phyloP scores from a whole-genome alignment of 2,329 filamentous ascomycete genomes.

The Epicoccum sorghinum region DNA sequence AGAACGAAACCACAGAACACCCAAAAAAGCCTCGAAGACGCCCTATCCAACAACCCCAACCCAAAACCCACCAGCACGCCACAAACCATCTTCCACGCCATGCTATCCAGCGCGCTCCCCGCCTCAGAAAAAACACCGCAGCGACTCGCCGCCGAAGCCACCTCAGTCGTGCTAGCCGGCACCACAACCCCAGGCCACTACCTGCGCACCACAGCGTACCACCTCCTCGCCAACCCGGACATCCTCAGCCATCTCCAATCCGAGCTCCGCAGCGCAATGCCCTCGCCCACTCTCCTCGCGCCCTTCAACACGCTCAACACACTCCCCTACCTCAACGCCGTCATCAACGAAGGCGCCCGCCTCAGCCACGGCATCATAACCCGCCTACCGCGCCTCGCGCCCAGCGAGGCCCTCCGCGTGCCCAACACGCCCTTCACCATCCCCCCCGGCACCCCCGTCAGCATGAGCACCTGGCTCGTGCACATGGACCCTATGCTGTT shows the following conservation, averaged over 20 bases:
- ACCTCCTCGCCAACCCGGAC: conserved; percentile 28
- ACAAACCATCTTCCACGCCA: no score
- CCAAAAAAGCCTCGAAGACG: no score
- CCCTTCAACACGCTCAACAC: conserved; percentile 12
- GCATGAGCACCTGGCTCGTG: conserved; percentile 27
- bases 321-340: conserved; percentile 29
- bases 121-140: no score
- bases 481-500: conserved; percentile 30
- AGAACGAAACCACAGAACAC: no score
- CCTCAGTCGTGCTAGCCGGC: conserved; percentile 16
- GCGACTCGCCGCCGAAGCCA: conserved; percentile 6
- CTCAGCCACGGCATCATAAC: conserved; percentile 31
- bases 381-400: conserved; percentile 26
- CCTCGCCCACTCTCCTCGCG: neutral
- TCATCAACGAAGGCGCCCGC: conserved; percentile 32
- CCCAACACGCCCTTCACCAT: conserved; percentile 14
- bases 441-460: conserved; percentile 31
- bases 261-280: conserved; percentile 26
- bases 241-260: conserved; percentile 17
- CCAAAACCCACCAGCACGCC: neutral
- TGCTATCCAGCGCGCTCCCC: conserved; percentile 7
- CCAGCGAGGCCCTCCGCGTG: conserved; percentile 23
- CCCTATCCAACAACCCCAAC: no score
- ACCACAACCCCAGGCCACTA: conserved; percentile 17
- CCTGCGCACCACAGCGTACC: conserved; percentile 20